Conservation (phyloP, 148 eudicot species). For the Vaccinium macrocarpon region DNA sequence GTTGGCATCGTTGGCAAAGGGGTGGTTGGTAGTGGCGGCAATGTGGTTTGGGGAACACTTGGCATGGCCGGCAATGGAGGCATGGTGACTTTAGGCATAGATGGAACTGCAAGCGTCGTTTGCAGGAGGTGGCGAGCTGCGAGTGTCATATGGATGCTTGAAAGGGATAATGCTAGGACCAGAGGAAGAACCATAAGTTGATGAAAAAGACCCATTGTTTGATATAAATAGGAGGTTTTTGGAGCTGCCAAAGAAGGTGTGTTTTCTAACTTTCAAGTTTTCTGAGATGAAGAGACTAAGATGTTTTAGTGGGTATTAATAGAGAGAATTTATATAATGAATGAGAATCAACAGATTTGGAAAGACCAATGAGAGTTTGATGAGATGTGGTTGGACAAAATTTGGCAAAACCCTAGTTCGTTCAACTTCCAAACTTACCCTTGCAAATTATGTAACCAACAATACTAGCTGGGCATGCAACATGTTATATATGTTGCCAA, state of each 20-base stretch:
- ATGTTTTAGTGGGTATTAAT: neutral
- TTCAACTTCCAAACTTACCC: neutral
- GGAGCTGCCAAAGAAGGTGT: neutral
- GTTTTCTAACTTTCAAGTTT: neutral
- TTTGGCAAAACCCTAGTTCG: neutral
- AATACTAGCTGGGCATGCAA: neutral
- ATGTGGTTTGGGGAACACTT: no score
- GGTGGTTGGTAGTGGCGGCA: neutral
- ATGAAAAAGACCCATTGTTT: neutral
- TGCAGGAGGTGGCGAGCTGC: conserved; percentile 17
- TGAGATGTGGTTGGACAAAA: conserved; percentile 9
- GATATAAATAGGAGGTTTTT: neutral
- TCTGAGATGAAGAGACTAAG: neutral
- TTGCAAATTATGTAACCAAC: neutral
- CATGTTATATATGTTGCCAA: neutral
- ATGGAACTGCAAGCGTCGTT: conserved; percentile 10
- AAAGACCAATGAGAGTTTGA: conserved; percentile 5
- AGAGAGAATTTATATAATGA: neutral
- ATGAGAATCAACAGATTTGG: neutral
- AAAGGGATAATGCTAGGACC: neutral
- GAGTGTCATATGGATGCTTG: conserved; percentile 4
- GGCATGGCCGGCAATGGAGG: conserved; percentile 15
- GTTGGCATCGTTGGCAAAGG: conserved; percentile 9
- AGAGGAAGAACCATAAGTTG: neutral
- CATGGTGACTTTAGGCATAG: conserved; percentile 9